Evolutionary conservation across 2,329 filamentous ascomycete genomes (phyloP).

Genomic region (Cadophora malorum): DNA sequence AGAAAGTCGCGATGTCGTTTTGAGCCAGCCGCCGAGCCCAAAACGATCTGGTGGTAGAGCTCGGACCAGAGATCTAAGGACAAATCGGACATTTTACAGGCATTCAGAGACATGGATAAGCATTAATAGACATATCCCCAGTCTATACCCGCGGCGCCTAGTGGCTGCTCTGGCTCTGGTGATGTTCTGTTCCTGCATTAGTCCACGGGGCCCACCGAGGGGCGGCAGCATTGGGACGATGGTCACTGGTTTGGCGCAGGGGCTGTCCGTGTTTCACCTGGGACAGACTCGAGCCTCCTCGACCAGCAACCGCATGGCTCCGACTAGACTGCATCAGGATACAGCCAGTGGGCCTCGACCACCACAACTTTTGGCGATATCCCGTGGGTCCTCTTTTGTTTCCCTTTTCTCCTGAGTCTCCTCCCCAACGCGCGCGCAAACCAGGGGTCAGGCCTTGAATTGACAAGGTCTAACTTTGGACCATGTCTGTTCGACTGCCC

Average conservation of each 20-base stretch:
- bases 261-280: slow-evolving; percentile 24
- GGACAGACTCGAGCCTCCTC: slow-evolving; percentile 24
- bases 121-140: slow-evolving; percentile 1
- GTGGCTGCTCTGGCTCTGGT: not conserved
- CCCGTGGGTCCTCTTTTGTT: not conserved
- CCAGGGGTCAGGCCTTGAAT: slow-evolving; percentile 20
- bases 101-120: slow-evolving; percentile 1
- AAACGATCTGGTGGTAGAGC: slow-evolving; percentile 25
- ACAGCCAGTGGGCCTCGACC: not conserved
- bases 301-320: slow-evolving; percentile 12
- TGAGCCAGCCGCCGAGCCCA: slow-evolving; percentile 23
- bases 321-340: slow-evolving; percentile 5
- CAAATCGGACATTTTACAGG: slow-evolving; percentile 28
- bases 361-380: not conserved
- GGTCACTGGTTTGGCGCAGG: slow-evolving; percentile 7
- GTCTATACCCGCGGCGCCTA: slow-evolving; percentile 7
- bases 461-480: slow-evolving; percentile 13
- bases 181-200: slow-evolving; percentile 28
- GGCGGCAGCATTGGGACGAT: not conserved
- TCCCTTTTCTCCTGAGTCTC: slow-evolving; percentile 10
- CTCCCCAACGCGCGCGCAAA: slow-evolving; percentile 30
- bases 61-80: slow-evolving; percentile 20
- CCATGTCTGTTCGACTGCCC: not conserved
- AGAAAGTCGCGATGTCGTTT: slow-evolving; percentile 17
- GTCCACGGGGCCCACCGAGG: slow-evolving; percentile 1